Evolutionary conservation across 805 yeast genomes (phyloP).

Genomic region (Komagataella ulmi): DNA sequence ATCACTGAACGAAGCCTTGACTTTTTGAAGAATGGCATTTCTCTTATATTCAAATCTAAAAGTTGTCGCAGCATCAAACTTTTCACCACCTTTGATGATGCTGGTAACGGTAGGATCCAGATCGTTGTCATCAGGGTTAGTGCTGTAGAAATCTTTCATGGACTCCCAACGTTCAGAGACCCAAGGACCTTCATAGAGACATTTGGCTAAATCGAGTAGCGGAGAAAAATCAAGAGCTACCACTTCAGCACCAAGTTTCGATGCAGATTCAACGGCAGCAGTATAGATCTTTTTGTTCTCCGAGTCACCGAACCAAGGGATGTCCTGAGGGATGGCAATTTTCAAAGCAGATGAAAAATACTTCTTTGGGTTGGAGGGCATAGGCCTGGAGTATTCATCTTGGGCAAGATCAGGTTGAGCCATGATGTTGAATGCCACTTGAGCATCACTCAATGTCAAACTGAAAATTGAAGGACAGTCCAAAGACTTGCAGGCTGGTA

Average conservation of each 20-base stretch:
- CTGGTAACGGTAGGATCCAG: conserved; percentile 75
- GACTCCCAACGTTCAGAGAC: conserved; percentile 92
- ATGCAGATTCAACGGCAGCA: conserved; percentile 42
- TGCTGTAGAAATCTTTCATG: conserved; percentile 52
- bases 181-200: conserved; percentile 98
- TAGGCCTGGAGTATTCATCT: conserved; percentile 70
- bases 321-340: conserved; percentile 63
- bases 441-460: conserved; percentile 71
- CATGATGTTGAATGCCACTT: conserved; percentile 54
- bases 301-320: conserved; percentile 71
- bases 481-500: conserved; percentile 91
- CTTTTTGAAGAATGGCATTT: conserved; percentile 59
- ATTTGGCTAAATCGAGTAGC: conserved; percentile 67
- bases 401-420: conserved; percentile 53
- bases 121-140: conserved; percentile 54
- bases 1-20: conserved; percentile 36
- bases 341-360: conserved; percentile 37
- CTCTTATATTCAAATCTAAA: conserved; percentile 82
- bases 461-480: conserved; percentile 89
- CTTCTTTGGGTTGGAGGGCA: conserved; percentile 55
- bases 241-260: conserved; percentile 41
- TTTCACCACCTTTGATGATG: conserved; percentile 69
- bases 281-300: conserved; percentile 63
- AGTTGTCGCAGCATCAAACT: conserved; percentile 69
- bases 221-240: conserved; percentile 61